Base-by-base conservation (phyloP, 75 land plant species). In the Larix kaempferi region DNA sequence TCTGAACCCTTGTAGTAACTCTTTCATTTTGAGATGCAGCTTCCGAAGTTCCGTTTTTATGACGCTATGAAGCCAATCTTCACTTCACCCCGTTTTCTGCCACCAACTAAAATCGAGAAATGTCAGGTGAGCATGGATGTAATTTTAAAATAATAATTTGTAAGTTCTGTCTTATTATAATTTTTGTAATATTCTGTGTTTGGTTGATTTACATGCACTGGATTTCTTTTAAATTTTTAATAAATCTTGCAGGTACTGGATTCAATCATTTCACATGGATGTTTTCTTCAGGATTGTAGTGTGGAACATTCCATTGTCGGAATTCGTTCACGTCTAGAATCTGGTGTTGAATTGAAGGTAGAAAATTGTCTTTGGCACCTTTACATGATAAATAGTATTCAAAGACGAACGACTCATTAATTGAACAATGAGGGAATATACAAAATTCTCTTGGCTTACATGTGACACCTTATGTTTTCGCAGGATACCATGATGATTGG, bases 401-500 rank as follows among this genome's bases (percentile, higher is more conserved):
- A 35, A 65, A 35, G n/a, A 6, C 35, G 6, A 57, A 6, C 35
- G 16, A 57, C 41, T 19, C 39, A 71, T 26, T 13, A 29, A 7
- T 35, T 49, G 54, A 49, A 49, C 12, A 49, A 49, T 10, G 54
- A 65, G 11, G 54, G 21, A 73, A 11, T 22, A 44, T 44, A 23
- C 17, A 73, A 10, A 22, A 16, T 73, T 10, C 7, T n/a, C 23
- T 73, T 35, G 14, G 26, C 60, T 73, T 73, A 49, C 22, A 39
- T 22, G 23, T 49, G 57, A 41, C 26, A 44, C 49, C 25, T 54
- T 73, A 15, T n/a, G 8, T 49, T 5, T 79, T 39, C 63, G 26
- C 86, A 94, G 92, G 95, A 94, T 82, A 85, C 95, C 11, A 90
- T 94, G 89, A 90, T 92, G 95, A 85, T 94, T 85, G 98, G 98